phyloP scores from a whole-genome alignment of 2,329 filamentous ascomycete species.

The Phoma sp. region DNA sequence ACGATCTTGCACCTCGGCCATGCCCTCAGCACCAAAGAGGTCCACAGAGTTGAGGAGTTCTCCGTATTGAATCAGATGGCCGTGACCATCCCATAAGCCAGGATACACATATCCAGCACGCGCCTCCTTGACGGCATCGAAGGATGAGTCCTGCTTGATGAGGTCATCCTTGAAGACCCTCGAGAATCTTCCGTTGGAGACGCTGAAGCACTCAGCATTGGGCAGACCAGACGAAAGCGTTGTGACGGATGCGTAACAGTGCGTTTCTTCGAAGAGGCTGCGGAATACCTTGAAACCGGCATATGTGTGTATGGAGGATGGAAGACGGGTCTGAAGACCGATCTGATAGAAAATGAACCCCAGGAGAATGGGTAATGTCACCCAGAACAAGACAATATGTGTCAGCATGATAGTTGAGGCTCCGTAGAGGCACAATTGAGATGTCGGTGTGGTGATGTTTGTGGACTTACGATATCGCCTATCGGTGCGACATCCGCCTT shows the following conservation, averaged over 20 bases:
- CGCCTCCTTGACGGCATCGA: slow-evolving; percentile 41
- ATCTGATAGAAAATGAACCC: slow-evolving; percentile 40
- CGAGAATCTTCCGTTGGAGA: slow-evolving; percentile 60
- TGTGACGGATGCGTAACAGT: slow-evolving; percentile 57
- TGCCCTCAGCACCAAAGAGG: slow-evolving; percentile 65
- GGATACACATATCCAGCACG: slow-evolving; percentile 66
- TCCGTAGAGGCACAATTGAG: slow-evolving; percentile 4
- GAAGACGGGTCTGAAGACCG: slow-evolving; percentile 27
- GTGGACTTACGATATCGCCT: slow-evolving; percentile 12
- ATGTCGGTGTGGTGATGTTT: not conserved
- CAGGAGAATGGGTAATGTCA: slow-evolving; percentile 35
- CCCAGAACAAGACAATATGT: slow-evolving; percentile 29
- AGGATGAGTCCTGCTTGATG: slow-evolving; percentile 29
- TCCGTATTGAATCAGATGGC: slow-evolving; percentile 70
- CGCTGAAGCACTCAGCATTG: slow-evolving; percentile 62
- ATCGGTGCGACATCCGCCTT: slow-evolving; percentile 11
- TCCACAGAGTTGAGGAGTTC: slow-evolving; percentile 72
- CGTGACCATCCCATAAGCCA: slow-evolving; percentile 75
- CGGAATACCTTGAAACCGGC: slow-evolving; percentile 30
- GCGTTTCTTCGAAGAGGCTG: slow-evolving; percentile 37
- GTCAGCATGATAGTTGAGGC: slow-evolving; percentile 27
- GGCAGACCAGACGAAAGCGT: slow-evolving; percentile 52
- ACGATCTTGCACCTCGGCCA: slow-evolving; percentile 62
- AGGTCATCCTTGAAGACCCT: slow-evolving; percentile 52
- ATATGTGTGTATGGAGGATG: slow-evolving; percentile 24